A percentile compares a stretch with the other conserved stretches of the same genome.
Evolutionary conservation across 176 grass and related monocot species (phyloP).

Genomic region (Triticum timopheevii): DNA sequence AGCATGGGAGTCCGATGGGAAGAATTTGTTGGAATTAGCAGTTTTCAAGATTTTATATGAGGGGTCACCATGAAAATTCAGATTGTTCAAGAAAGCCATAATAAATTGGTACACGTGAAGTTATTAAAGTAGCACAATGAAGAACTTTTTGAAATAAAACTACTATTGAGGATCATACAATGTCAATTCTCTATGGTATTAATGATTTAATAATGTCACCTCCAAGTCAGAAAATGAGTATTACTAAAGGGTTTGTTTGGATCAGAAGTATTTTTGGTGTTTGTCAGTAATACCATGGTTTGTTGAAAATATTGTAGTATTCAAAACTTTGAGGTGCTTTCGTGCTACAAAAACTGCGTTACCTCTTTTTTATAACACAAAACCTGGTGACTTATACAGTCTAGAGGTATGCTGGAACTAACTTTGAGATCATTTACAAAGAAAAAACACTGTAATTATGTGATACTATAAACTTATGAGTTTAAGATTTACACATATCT

Average conservation of each 20-base stretch:
- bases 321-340: neutral
- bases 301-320: neutral
- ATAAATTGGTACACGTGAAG: neutral
- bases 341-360: neutral
- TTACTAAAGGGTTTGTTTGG: neutral
- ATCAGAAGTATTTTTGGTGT: neutral
- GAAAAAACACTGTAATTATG: neutral
- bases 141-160: neutral
- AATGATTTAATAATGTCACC: neutral
- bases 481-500: neutral
- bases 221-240: neutral
- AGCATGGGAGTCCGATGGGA: neutral
- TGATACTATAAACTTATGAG: neutral
- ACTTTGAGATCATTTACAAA: neutral
- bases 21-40: neutral
- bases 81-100: neutral
- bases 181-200: neutral
- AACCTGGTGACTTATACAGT: neutral
- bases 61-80: neutral
- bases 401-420: neutral
- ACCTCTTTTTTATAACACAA: neutral
- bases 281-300: neutral
- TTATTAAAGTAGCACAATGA: neutral
- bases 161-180: constrained; percentile 7
- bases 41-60: neutral